Evolutionary conservation across 768 basidiomycete species (phyloP).

Genomic region (Phanerodontia chrysosporium): DNA sequence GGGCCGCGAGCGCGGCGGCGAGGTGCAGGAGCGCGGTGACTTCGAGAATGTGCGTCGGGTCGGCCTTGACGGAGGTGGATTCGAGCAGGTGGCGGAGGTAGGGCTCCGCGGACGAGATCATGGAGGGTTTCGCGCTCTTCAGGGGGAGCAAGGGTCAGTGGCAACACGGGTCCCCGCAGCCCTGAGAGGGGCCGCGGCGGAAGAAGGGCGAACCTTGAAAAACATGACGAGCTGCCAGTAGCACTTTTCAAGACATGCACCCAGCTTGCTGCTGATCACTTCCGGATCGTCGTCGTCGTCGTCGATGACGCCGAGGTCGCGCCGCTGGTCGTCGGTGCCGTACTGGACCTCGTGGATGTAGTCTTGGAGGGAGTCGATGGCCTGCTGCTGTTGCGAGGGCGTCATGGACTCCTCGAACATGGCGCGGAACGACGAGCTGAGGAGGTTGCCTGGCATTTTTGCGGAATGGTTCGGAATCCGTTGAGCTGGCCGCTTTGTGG

Average conservation of each 20-base stretch:
- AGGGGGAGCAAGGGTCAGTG: not conserved
- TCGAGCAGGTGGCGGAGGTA: constrained; percentile 15
- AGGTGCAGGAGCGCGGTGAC: constrained; percentile 17
- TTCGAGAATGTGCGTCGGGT: constrained; percentile 7
- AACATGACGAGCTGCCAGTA: constrained; percentile 24
- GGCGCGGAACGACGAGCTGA: constrained; percentile 18
- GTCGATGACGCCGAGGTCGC: constrained; percentile 17
- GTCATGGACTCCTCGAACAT: constrained; percentile 19
- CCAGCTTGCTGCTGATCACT: constrained; percentile 14
- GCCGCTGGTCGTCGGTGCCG: constrained; percentile 16
- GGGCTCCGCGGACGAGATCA: constrained; percentile 17
- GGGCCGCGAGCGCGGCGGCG: constrained; percentile 16
- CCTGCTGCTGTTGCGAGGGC: constrained; percentile 15
- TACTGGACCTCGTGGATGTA: constrained; percentile 20
- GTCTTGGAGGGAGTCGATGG: constrained; percentile 16
- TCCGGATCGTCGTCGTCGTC: constrained; percentile 15
- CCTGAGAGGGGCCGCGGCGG: not conserved
- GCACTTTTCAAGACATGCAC: constrained; percentile 19
- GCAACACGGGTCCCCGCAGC: not conserved
- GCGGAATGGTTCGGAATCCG: too few relatives aligned
- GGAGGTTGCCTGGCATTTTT: constrained; percentile 13
- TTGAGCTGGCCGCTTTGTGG: not conserved
- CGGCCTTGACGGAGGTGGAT: constrained; percentile 11
- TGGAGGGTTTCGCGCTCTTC: constrained; percentile 8
- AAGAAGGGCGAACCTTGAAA: constrained; percentile 13